Conservation (phyloP, 2,329 filamentous ascomycete genomes). For the Colletotrichum sp. region DNA sequence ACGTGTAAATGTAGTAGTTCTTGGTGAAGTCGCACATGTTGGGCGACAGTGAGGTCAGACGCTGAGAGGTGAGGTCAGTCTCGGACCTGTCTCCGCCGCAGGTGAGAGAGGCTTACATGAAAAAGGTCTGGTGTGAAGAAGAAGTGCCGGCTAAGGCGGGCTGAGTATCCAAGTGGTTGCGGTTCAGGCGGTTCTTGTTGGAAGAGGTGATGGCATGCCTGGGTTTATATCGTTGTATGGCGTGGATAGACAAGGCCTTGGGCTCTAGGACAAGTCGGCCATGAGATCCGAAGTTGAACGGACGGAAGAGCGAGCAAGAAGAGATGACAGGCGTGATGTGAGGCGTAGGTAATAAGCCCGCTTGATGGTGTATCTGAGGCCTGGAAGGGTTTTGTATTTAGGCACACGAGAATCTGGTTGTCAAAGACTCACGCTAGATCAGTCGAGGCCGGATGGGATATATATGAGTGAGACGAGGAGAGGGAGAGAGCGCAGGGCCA, state of each 20-base stretch:
- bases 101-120: background rate
- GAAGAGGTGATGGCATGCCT: background rate
- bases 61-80: background rate
- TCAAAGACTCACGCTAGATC: background rate
- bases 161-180: background rate
- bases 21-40: constrained; percentile 71
- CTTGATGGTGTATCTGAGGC: background rate
- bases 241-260: background rate
- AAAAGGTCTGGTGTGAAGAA: background rate
- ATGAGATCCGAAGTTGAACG: constrained; percentile 1
- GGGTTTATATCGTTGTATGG: background rate
- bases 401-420: background rate
- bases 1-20: constrained; percentile 79
- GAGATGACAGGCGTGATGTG: constrained; percentile 9
- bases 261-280: background rate
- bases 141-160: background rate
- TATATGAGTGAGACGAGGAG: constrained; percentile 18
- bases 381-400: background rate
- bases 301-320: background rate
- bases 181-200: background rate
- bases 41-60: background rate
- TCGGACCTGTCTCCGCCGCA: background rate
- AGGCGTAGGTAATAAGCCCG: background rate
- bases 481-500: constrained; percentile 3
- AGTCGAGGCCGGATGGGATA: constrained; percentile 16